Percentiles rank a stretch among this genome's conserved stretches.
Conservation (phyloP, 2,329 filamentous ascomycete genomes). For the Sporothrix brasiliensis region DNA sequence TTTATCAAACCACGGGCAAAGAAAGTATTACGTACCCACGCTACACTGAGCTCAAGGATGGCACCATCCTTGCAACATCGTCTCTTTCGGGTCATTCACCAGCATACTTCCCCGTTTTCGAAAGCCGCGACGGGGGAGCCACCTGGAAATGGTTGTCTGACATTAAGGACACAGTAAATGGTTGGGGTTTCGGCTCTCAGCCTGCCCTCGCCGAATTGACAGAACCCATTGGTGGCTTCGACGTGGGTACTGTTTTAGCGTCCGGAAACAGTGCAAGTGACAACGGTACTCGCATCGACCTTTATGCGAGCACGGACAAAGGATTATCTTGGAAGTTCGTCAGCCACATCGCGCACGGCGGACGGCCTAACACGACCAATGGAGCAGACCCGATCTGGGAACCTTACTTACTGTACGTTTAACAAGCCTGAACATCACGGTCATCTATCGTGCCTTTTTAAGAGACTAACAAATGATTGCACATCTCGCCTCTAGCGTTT, state of each 20-base stretch:
- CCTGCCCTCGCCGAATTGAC: conserved; percentile 4
- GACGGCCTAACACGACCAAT: conserved; percentile 13
- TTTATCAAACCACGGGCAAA: background rate
- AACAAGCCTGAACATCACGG: background rate
- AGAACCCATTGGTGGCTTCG: background rate
- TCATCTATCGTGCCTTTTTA: background rate
- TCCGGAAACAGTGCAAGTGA: background rate
- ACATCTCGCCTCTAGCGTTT: background rate
- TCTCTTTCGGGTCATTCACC: conserved; percentile 4
- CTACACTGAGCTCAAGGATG: conserved; percentile 11
- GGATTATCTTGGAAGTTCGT: background rate
- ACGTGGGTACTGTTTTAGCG: background rate
- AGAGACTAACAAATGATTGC: background rate
- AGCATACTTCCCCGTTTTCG: conserved; percentile 10
- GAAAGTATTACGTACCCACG: background rate
- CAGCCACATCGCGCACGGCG: background rate
- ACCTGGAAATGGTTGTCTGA: conserved; percentile 3
- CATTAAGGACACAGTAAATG: background rate
- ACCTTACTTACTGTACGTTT: conserved; percentile 1
- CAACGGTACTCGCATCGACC: conserved; percentile 10
- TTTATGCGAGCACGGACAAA: conserved; percentile 12
- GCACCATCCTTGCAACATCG: background rate
- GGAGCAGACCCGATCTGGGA: conserved; percentile 1
- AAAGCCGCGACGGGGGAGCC: background rate
- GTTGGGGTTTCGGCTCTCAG: conserved; percentile 3